phyloP scores from a whole-genome alignment of 495 filamentous ascomycete species.

The Paragyromitra xinjiangensis region DNA sequence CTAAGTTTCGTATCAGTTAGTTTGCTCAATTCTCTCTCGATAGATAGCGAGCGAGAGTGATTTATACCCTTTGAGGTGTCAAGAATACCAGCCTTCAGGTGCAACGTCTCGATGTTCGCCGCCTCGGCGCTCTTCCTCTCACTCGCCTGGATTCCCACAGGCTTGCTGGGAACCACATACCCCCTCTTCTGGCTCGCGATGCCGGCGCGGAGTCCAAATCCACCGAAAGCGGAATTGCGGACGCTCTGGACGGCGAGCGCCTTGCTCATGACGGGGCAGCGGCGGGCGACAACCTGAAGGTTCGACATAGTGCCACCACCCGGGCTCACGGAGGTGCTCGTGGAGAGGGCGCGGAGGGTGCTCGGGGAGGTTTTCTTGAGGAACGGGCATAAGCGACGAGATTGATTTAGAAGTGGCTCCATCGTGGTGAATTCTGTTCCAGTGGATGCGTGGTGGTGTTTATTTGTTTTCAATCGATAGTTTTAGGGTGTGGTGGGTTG shows the following conservation, averaged over 20 bases:
- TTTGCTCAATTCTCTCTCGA: conserved; percentile 9
- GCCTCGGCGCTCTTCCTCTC: conserved; percentile 48
- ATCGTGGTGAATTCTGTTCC: conserved; percentile 64
- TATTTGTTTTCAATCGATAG: not conserved
- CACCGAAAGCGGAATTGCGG: conserved; percentile 61
- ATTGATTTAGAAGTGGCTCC: conserved; percentile 94
- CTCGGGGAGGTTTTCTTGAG: conserved; percentile 91
- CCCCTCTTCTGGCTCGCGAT: conserved; percentile 55
- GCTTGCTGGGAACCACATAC: conserved; percentile 57
- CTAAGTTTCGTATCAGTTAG: conserved; percentile 25
- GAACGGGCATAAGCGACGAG: conserved; percentile 94
- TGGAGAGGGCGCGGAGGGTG: conserved; percentile 87
- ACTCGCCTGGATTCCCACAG: conserved; percentile 41
- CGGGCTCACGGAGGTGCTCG: conserved; percentile 72
- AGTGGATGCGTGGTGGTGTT: not conserved
- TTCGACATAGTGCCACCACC: conserved; percentile 94
- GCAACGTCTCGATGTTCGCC: conserved; percentile 50
- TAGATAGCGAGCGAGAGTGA: not conserved
- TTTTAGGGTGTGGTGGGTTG: conserved; percentile 5
- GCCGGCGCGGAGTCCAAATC: conserved; percentile 57
- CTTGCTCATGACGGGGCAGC: conserved; percentile 99
- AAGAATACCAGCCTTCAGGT: conserved; percentile 54
- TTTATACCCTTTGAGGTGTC: conserved; percentile 55
- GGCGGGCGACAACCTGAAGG: conserved; percentile 89
- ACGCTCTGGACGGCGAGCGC: conserved; percentile 89